Percentiles rank a stretch among this genome's conserved stretches.
These are phyloP conservation scores for Paraphoma chrysanthemicola DNA, from an alignment of 2,329 filamentous ascomycete genomes.

Conservation along the genomic window DNA sequence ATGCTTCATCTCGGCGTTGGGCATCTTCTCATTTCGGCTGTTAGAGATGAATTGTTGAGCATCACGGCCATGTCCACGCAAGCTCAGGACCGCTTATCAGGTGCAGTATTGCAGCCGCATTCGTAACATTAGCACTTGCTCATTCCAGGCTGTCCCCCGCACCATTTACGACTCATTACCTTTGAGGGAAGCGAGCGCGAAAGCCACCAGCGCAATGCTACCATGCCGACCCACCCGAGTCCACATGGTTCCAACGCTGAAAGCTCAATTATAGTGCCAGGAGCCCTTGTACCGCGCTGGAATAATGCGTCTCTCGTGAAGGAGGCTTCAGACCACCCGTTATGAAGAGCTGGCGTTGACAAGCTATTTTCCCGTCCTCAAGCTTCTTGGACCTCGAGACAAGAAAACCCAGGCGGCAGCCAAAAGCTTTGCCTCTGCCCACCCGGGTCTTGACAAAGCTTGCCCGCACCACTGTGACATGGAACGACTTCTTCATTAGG, in stretches of 20 bases:
- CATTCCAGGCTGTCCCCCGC: conserved; percentile 4
- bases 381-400: conserved; percentile 12
- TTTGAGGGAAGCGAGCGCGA: neutral
- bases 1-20: neutral
- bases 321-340: neutral
- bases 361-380: conserved; percentile 1
- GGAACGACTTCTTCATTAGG: conserved; percentile 20
- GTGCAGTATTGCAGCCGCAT: neutral
- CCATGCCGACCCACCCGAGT: conserved; percentile 15
- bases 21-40: neutral
- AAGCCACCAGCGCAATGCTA: conserved; percentile 3
- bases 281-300: conserved; percentile 4
- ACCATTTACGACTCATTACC: conserved; percentile 1
- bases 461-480: conserved; percentile 18
- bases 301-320: neutral
- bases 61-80: neutral
- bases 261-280: neutral
- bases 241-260: conserved; percentile 2
- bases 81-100: neutral
- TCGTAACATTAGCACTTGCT: conserved; percentile 1
- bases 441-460: conserved; percentile 24
- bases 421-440: conserved; percentile 32
- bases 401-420: conserved; percentile 26
- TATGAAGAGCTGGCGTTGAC: neutral
- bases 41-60: neutral